Conservation (phyloP, 768 basidiomycete genomes). For the Lactifluus subvellereus region DNA sequence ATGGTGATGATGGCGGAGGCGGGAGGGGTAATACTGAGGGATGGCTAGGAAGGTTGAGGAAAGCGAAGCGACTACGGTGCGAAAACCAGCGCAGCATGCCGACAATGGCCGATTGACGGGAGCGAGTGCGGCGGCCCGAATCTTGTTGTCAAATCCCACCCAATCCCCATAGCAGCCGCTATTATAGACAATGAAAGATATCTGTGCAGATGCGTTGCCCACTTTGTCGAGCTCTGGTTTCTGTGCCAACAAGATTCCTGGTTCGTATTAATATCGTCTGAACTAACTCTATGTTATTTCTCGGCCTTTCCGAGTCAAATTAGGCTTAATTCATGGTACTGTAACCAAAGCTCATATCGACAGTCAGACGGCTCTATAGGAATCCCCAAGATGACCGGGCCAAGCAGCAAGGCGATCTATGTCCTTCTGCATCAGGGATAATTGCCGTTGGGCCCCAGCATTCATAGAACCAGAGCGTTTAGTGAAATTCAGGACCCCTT, state of each 20-base stretch:
- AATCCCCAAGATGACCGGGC: neutral
- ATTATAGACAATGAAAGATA: neutral
- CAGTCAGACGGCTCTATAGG: neutral
- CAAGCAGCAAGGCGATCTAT: neutral
- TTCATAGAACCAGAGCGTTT: neutral
- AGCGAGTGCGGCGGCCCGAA: neutral
- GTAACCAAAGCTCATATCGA: neutral
- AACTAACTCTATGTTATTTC: neutral
- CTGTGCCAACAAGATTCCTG: too few relatives aligned
- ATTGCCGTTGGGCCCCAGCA: neutral
- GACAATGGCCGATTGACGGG: too few relatives aligned
- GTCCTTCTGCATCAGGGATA: neutral
- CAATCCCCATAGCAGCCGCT: neutral
- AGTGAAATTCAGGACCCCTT: neutral
- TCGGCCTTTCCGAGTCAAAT: neutral
- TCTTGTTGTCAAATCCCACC: too few relatives aligned
- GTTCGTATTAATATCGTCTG: too few relatives aligned
- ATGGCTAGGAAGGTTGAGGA: neutral
- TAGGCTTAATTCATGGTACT: neutral
- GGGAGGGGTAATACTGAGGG: neutral
- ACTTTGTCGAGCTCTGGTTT: neutral
- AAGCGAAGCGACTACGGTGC: neutral
- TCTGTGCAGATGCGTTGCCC: neutral
- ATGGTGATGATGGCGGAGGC: neutral
- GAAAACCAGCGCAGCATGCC: too few relatives aligned